Percentiles rank a stretch among this genome's conserved stretches.
Conservation (phyloP, 257 asterid genomes). For the Oldenlandia corymbosa region DNA sequence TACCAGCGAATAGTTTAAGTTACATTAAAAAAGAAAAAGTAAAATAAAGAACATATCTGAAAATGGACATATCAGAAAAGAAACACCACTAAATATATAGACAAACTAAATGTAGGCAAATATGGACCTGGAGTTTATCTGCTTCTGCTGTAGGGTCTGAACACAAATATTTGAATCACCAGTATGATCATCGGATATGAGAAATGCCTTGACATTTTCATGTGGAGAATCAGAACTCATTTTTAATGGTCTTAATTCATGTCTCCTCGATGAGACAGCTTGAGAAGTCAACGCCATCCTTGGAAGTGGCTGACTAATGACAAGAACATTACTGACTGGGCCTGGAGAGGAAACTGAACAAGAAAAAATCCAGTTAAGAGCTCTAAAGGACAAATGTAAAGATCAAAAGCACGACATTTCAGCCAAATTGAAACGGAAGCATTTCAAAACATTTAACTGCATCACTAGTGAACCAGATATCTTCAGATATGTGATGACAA, state of each 20-base stretch:
- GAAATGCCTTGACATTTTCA: conserved; percentile 42
- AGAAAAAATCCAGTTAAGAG: conserved; percentile 5
- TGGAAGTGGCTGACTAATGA: conserved; percentile 52
- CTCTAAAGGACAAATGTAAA: neutral
- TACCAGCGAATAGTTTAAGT: neutral
- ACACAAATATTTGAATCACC: conserved; percentile 42
- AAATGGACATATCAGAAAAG: neutral
- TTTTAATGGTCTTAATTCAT: conserved; percentile 54
- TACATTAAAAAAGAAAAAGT: too few relatives aligned
- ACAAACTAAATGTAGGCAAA: neutral
- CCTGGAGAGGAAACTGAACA: conserved; percentile 42
- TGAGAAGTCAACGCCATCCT: conserved; percentile 28
- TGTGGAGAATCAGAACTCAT: conserved; percentile 47
- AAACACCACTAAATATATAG: too few relatives aligned
- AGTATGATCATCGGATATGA: conserved; percentile 31
- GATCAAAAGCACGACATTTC: neutral
- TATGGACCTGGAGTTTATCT: conserved; percentile 67
- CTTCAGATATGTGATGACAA: too few relatives aligned
- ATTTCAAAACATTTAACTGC: neutral
- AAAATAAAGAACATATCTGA: neutral
- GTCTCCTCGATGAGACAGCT: conserved; percentile 40
- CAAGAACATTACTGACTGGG: conserved; percentile 59
- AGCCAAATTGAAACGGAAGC: neutral
- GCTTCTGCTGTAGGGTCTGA: conserved; percentile 67
- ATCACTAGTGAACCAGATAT: neutral